Base-by-base conservation (phyloP, 768 basidiomycete species). In the Porphyrellus cyaneotinctus region DNA sequence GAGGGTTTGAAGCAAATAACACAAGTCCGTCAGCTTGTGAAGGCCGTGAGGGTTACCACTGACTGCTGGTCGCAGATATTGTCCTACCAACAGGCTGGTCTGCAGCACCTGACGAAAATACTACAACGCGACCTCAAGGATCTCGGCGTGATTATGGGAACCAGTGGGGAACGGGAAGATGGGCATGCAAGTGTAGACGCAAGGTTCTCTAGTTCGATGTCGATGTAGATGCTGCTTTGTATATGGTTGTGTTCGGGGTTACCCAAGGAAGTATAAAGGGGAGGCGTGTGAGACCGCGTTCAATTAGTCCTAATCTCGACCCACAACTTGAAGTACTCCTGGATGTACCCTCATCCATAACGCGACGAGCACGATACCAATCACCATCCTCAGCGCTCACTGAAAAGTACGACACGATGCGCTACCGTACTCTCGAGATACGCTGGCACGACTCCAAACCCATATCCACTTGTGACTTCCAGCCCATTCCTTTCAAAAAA, bases 401-500 rank as follows among this genome's bases (percentile, higher is more conserved):
- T 23, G 13, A 33, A 42, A 11, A 37, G 35, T 22, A 26, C 47
- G 42, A 55, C 54, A 49, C 56, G 56, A 94, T 94, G 91, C 85
- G 90, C 55, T 90, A 88, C 68, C 81, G 88, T 54, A 92, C 91
- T 4, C 81, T 95, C 41, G 93, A 95, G 75, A 97, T 97, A 65
- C 81, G 94, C 58, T 97, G 93, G 93, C 93, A 97, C 77, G 93
- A 94, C 75, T 84, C 80, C 69, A 91, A 91, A 65, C 93, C 93
- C 41, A 95, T 99, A 71, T 95, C 92, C 39, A 91, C 93, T 15
- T 92, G 91, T 70, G 97, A 99, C 76, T 97, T 97, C 66, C 97
- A 98, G 66, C 87, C 91, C 18, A 67, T 85, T 30, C 74, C 88
- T 2, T 89, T 79, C 76, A 90, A 88, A 76, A 88, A 85, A 70